Conservation (phyloP, 192 early-diverging fungal genomes). For the Backusella liffmaniae region DNA sequence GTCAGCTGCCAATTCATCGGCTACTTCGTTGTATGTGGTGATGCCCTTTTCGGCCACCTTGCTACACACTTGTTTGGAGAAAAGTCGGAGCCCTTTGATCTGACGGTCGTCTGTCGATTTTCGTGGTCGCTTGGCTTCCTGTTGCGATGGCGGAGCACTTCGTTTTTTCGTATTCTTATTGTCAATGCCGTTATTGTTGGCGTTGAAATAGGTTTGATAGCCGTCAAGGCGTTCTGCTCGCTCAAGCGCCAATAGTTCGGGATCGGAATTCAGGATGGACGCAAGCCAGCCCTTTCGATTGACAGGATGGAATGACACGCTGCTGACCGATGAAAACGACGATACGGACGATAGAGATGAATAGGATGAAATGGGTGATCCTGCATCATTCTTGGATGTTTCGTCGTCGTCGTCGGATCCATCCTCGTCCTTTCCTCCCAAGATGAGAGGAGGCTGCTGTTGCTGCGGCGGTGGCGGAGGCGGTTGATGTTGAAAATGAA, state of each 20-base stretch:
- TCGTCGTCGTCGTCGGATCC: background rate
- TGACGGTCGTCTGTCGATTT: background rate
- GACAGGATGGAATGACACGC: background rate
- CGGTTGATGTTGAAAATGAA: background rate
- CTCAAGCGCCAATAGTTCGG: conserved; percentile 17
- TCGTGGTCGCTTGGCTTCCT: background rate
- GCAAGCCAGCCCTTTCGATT: conserved; percentile 27
- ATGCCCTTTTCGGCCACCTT: conserved; percentile 50
- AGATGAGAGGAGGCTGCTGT: background rate
- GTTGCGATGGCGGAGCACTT: background rate
- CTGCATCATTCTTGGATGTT: background rate
- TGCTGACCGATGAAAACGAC: background rate
- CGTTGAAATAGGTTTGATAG: conserved; percentile 18
- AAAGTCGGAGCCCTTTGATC: conserved; percentile 46
- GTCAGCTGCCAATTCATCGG: conserved; percentile 47
- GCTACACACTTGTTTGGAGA: conserved; percentile 58
- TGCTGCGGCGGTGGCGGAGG: background rate
- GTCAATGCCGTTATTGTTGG: background rate
- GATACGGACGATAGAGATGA: conserved; percentile 4
- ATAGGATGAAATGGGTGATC: background rate
- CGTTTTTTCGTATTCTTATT: background rate
- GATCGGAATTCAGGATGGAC: conserved; percentile 23
- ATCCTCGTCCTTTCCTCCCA: background rate
- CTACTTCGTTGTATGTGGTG: conserved; percentile 63
- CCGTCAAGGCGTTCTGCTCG: background rate